These are phyloP conservation scores for Cornus florida DNA, from an alignment of 148 eudicot species.

Conservation along the genomic window DNA sequence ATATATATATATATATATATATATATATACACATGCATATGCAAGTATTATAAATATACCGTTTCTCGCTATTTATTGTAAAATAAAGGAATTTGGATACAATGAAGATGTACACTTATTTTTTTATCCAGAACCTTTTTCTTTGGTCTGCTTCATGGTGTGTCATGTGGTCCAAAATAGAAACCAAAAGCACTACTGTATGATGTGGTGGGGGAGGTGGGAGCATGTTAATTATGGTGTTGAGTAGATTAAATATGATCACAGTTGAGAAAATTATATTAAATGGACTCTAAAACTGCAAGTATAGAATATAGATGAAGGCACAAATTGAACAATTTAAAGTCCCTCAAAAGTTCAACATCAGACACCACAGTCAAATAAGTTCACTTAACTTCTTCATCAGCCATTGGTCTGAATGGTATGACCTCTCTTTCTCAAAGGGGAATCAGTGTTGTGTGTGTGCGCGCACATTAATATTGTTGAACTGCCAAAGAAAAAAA, in stretches of 20 bases:
- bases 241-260: background rate
- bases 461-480: too few relatives aligned
- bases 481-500: too few relatives aligned
- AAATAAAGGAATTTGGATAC: background rate
- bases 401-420: too few relatives aligned
- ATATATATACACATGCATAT: background rate
- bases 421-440: too few relatives aligned
- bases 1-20: background rate
- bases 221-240: background rate
- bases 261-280: background rate
- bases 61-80: background rate
- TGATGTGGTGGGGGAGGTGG: background rate
- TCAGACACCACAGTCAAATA: too few relatives aligned
- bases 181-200: background rate
- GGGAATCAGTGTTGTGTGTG: too few relatives aligned
- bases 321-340: too few relatives aligned
- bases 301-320: too few relatives aligned
- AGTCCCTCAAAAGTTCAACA: too few relatives aligned
- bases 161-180: constrained; percentile 3
- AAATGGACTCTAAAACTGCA: too few relatives aligned
- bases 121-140: background rate
- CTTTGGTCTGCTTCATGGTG: constrained; percentile 6
- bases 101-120: background rate
- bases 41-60: background rate
- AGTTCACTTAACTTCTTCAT: too few relatives aligned